These are phyloP conservation scores for Pseudogymnoascus sp. DNA, from an alignment of 2,329 filamentous ascomycete genomes.

Conservation along the genomic window DNA sequence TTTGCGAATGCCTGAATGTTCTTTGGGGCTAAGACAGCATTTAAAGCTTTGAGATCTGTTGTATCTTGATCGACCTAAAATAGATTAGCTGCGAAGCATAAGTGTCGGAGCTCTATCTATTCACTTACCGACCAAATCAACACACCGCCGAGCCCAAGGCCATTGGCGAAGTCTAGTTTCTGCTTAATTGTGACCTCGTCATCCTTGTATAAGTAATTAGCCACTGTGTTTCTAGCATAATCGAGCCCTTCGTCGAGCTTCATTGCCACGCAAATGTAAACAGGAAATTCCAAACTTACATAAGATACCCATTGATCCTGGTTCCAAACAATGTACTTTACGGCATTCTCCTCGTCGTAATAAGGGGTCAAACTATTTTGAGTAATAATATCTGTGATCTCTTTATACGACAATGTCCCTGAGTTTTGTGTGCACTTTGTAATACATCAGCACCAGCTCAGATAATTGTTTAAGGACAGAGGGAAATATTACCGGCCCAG, in stretches of 20 bases:
- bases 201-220: conserved; percentile 25
- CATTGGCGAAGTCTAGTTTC: conserved; percentile 23
- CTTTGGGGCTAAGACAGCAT: not conserved
- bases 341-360: conserved; percentile 19
- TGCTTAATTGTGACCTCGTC: conserved; percentile 22
- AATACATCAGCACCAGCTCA: not conserved
- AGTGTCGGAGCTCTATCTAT: not conserved
- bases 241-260: not conserved
- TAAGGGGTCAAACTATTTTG: conserved; percentile 17
- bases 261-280: not conserved
- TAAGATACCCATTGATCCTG: conserved; percentile 34
- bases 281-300: not conserved
- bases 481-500: not conserved
- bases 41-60: not conserved
- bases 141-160: conserved; percentile 15
- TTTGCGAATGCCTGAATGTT: not conserved
- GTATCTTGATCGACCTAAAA: conserved; percentile 9
- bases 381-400: conserved; percentile 30
- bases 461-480: not conserved
- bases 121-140: not conserved
- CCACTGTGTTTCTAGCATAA: conserved; percentile 11
- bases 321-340: conserved; percentile 31
- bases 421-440: conserved; percentile 26
- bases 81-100: not conserved
- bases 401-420: conserved; percentile 30